Evolutionary conservation across 345 rosid genomes (phyloP), one percentile per base, ranked within the genome.

Genomic region (Hibiscus tridactylites): DNA sequence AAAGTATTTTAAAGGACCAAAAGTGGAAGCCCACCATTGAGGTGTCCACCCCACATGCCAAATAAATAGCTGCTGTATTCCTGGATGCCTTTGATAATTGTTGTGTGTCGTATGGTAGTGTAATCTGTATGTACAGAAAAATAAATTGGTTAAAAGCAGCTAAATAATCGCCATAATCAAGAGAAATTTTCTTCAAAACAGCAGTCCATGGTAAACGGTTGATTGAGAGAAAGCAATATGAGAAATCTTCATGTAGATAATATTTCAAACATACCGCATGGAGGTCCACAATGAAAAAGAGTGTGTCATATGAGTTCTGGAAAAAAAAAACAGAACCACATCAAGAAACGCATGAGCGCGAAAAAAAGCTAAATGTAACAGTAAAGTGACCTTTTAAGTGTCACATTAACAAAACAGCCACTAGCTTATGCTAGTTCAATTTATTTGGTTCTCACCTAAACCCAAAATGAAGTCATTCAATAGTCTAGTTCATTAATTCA

Each of bases 31-130:
- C 9, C 31, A 87, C 93, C 97, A 90, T 88, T 35, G 96, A 81
- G 69, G 82, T 74, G 77, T 94, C 97, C 50, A 90, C 79, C 29
- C 98, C 98, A 76, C 97, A 94, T 39, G 98, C 96, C 80, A 94
- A 80, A 77, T 91, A 94, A 72, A 94, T 79, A 71, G 97, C 96
- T 15, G 98, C 95, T 11, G 98, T 90, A 72, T 90, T 87, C 81
- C 90, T 87, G 42, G 96, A 91, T 19, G 97, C 86, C 81, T 81
- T 87, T 24, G 85, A 81, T 21, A 94, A 78, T 73, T 88, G 83
- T 69, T 78, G 85, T 58, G 90, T 44, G 54, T 91, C 96, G 81
- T 90, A 90, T 3, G 96, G 91, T 70, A 90, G 68, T 3, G 96
- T 91, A 65, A 87, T 93, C 98, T 93, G 79, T 59, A 65, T 9